phyloP scores from a whole-genome alignment of 306 rosid species.

The Delonix regia region DNA sequence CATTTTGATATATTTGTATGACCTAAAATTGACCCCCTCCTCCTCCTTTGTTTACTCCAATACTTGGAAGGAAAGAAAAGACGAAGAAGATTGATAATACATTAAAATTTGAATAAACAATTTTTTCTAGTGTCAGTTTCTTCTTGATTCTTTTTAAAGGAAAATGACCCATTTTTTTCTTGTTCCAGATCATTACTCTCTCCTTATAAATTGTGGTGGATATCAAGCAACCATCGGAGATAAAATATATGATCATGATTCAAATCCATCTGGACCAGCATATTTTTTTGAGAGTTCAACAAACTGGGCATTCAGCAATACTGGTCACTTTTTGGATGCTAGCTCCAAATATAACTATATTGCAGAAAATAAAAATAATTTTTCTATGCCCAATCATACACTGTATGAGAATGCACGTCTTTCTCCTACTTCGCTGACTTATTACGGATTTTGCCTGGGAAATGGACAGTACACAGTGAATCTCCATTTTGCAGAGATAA shows the following conservation, averaged over 20 bases:
- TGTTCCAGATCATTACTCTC: conserved; percentile 32
- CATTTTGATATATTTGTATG: neutral
- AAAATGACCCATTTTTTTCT: neutral
- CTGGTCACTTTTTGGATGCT: conserved; percentile 58
- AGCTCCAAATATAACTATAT: conserved; percentile 6
- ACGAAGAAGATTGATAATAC: neutral
- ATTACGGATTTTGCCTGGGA: conserved; percentile 56
- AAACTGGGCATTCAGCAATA: conserved; percentile 61
- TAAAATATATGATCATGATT: conserved; percentile 37
- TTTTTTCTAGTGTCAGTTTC: neutral
- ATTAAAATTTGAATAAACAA: neutral
- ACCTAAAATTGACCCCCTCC: no score
- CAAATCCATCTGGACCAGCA: neutral
- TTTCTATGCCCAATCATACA: conserved; percentile 39
- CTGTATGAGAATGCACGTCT: conserved; percentile 65
- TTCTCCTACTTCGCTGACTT: conserved; percentile 66
- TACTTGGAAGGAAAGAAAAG: neutral
- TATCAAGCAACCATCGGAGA: neutral
- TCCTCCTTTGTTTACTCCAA: neutral
- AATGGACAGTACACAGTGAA: conserved; percentile 58
- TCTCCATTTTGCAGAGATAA: conserved; percentile 60
- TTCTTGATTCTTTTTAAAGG: neutral
- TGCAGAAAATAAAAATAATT: conserved; percentile 35
- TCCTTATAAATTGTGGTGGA: conserved; percentile 50
- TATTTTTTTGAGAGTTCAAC: conserved; percentile 19